phyloP scores from a whole-genome alignment of 306 rosid species.

The Rubus idaeus region DNA sequence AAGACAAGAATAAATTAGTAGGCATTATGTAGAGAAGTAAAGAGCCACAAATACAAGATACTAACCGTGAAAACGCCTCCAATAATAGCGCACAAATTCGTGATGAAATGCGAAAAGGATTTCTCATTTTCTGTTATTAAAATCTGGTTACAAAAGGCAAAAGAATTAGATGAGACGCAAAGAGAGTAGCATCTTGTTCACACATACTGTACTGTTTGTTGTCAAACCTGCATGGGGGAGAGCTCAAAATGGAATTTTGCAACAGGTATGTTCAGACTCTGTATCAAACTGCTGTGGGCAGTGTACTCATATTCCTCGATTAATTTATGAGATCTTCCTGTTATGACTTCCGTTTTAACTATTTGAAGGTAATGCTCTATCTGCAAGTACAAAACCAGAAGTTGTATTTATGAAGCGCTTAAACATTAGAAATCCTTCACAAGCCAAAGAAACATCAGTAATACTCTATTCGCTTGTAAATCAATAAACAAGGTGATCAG shows the following conservation, averaged over 20 bases:
- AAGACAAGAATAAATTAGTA: conserved; percentile 19
- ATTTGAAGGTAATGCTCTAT: conserved; percentile 95
- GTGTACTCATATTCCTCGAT: conserved; percentile 95
- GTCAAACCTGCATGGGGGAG: conserved; percentile 95
- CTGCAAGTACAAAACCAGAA: conserved; percentile 48
- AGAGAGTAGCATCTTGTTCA: conserved; percentile 9
- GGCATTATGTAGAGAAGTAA: conserved; percentile 5
- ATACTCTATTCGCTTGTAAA: background rate
- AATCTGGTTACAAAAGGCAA: conserved; percentile 50
- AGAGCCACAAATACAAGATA: conserved; percentile 19
- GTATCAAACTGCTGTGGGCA: conserved; percentile 83
- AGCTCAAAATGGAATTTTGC: conserved; percentile 91
- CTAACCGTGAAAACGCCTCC: conserved; percentile 99
- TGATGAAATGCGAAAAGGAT: conserved; percentile 90
- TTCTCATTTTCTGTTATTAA: conserved; percentile 70
- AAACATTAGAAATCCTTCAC: background rate
- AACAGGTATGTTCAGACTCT: conserved; percentile 68
- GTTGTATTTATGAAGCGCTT: background rate
- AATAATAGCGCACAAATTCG: conserved; percentile 90
- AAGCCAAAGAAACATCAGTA: background rate
- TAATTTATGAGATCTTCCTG: conserved; percentile 50
- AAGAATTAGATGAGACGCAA: conserved; percentile 14
- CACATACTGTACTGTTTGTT: conserved; percentile 9
- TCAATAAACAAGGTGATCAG: background rate
- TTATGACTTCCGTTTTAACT: conserved; percentile 82